Base-by-base conservation (phyloP, 1,284 basidiomycete species). In the Pseudozyma tsukubaensis region DNA sequence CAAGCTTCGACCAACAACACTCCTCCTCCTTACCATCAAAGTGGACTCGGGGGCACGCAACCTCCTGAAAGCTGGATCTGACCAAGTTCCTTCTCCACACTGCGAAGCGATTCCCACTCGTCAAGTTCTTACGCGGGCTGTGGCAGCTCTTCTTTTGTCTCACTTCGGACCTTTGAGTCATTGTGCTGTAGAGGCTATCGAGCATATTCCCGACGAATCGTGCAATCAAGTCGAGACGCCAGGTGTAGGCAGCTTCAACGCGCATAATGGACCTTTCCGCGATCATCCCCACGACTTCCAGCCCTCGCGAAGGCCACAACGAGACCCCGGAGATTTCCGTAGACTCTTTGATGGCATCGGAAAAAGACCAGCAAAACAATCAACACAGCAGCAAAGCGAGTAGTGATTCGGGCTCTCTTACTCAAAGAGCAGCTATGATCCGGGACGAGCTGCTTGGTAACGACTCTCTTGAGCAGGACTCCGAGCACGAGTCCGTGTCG, bases 371-470 rank as follows among this genome's bases (percentile, higher is more conserved):
- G 4, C 34, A 18, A 7, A 34, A 5, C 2, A 11, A 13, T 19
- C 40, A 7, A 9, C 18, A n/a, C 29, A 40, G 44, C 14, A 42
- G 21, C 9, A 3, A 18, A 3, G 44, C 34, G 21, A 63, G 52
- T 36, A 63, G 44, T 36, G 61, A 60, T 18, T 64, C 67, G 13
- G 61, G 57, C 5, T 70, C 67, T 0, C 19, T 64, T 1, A 64
- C 61, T 6, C 57, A 70, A 36, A 49, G 61, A 35, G 58, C 67
- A 11, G 59, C 62, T n/a, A 49, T 65, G 62, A 71, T 65, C 39
- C 47, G 55, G 14, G 62, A 71, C 18, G 68, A 65, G 43, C 56
- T 69, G 29, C 57, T 69, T 0, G 67, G 67, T 19, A 51, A 63
- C 18, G 35, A 59, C 24, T 53, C 60, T 2, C 21, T 40, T 32